These are phyloP conservation scores for Benincasa hispida DNA, from an alignment of 306 rosid genomes.

Conservation along the genomic window DNA sequence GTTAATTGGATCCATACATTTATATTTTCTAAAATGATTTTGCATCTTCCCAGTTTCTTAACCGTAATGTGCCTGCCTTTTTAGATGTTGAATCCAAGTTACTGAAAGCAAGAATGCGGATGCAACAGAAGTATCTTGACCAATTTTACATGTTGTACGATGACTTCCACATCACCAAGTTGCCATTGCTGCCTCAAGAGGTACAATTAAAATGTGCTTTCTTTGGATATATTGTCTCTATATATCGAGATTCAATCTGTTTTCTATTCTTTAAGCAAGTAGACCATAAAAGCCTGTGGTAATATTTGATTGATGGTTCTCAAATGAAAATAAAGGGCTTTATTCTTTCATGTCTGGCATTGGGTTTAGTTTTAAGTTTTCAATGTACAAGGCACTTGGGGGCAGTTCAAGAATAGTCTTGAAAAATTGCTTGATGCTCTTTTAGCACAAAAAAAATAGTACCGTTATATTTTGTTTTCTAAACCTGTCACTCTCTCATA, in stretches of 20 bases:
- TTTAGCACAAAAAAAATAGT: not conserved
- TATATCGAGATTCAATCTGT: not conserved
- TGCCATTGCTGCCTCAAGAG: conserved; percentile 95
- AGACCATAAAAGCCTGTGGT: not conserved
- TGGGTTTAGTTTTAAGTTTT: not conserved
- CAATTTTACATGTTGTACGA: conserved; percentile 97
- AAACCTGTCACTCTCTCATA: not conserved
- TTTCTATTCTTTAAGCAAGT: not conserved
- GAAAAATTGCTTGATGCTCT: not conserved
- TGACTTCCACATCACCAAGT: conserved; percentile 81
- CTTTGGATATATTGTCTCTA: not conserved
- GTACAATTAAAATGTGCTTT: conserved; percentile 25
- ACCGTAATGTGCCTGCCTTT: conserved; percentile 5
- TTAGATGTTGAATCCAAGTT: conserved; percentile 77
- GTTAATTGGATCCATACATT: not conserved
- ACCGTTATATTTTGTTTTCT: not conserved
- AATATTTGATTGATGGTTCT: not conserved
- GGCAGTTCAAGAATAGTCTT: not conserved
- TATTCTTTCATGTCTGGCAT: not conserved
- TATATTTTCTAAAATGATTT: not conserved
- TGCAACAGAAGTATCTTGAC: conserved; percentile 88
- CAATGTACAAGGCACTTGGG: not conserved
- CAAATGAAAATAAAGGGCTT: not conserved
- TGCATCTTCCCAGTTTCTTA: not conserved
- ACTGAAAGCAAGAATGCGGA: conserved; percentile 93